phyloP scores from a whole-genome alignment of 345 rosid genomes.

The Gossypium longicalyx region DNA sequence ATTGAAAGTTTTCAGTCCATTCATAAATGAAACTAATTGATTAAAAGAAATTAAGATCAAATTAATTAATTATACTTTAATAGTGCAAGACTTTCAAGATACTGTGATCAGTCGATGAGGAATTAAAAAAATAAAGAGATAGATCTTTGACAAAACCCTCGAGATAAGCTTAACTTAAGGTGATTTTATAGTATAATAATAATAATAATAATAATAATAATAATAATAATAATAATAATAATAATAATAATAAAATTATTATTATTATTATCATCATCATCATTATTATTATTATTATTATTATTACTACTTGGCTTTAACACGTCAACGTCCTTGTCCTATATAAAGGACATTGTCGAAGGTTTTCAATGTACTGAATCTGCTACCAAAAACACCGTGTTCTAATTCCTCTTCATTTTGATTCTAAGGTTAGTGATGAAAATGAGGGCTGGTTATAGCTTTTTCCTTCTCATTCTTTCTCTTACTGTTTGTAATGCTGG shows the following conservation, averaged over 20 bases:
- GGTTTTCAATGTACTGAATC: background rate
- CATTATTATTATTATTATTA: background rate
- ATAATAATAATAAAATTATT: too few species aligned
- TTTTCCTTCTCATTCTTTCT: conserved; percentile 6
- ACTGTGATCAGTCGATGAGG: background rate
- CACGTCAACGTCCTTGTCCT: background rate
- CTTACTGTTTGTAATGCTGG: conserved; percentile 6
- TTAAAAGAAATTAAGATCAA: background rate
- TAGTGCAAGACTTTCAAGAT: background rate
- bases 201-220: too few species aligned
- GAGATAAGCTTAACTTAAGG: background rate
- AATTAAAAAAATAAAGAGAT: background rate
- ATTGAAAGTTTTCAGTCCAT: background rate
- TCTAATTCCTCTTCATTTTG: background rate
- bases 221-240: too few species aligned
- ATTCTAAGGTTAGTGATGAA: background rate
- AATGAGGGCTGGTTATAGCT: background rate
- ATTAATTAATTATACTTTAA: background rate
- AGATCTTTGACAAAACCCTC: background rate
- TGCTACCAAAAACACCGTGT: too few species aligned
- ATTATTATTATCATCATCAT: too few species aligned
- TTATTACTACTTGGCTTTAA: background rate
- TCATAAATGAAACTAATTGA: background rate
- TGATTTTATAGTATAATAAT: background rate
- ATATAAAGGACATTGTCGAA: background rate